A percentile compares a stretch with the other conserved stretches of the same genome.
These are phyloP conservation scores for Ceratobasidium sp. DNA, from an alignment of 1,284 basidiomycete genomes.

Conservation along the genomic window DNA sequence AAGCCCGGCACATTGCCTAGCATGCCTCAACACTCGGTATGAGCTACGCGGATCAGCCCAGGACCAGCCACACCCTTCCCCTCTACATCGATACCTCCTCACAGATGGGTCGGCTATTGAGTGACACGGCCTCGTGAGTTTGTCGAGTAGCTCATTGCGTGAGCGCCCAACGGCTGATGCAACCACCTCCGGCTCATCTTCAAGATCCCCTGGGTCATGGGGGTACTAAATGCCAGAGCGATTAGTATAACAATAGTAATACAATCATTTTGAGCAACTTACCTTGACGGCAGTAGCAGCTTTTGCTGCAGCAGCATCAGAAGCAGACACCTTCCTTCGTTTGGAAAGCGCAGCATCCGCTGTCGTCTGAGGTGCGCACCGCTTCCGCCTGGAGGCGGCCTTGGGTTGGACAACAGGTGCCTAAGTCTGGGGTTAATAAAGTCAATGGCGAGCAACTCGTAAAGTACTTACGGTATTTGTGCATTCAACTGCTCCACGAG, in stretches of 20 bases:
- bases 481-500: neutral
- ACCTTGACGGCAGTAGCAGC: constrained; percentile 6
- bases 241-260: no score
- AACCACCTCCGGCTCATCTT: neutral
- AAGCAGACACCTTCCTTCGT: neutral
- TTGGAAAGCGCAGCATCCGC: neutral
- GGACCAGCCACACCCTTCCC: constrained; percentile 23
- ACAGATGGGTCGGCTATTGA: constrained; percentile 8
- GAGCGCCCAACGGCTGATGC: neutral
- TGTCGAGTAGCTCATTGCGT: constrained; percentile 25
- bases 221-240: neutral
- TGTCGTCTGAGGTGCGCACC: neutral
- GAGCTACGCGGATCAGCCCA: constrained; percentile 21
- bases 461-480: neutral
- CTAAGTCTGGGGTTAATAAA: neutral
- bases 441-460: neutral
- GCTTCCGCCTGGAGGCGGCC: neutral
- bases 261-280: neutral
- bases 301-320: neutral
- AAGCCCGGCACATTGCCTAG: constrained; percentile 2
- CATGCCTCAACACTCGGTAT: constrained; percentile 10
- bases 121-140: constrained; percentile 5
- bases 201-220: constrained; percentile 11
- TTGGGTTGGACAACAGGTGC: neutral
- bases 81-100: neutral